A percentile compares a stretch with the other conserved stretches of the same genome.
Evolutionary conservation across 2,329 filamentous ascomycete species (phyloP).

Genomic region (Penicillium sp.): DNA sequence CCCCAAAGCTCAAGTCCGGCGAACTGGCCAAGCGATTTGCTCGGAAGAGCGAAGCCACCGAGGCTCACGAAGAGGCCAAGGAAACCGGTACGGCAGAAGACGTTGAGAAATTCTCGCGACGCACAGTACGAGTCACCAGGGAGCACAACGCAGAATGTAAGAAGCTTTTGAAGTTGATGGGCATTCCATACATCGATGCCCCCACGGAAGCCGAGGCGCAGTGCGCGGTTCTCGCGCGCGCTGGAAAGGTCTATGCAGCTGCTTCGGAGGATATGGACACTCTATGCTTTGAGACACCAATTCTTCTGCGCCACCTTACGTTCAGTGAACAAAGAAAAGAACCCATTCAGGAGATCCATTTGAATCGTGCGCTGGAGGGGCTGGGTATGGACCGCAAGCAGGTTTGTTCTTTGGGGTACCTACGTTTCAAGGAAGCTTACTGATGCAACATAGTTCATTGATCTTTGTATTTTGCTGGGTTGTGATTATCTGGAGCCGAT

Average conservation of each 20-base stretch:
- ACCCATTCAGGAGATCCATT: slow-evolving; percentile 87
- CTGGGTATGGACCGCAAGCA: slow-evolving; percentile 79
- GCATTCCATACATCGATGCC: slow-evolving; percentile 85
- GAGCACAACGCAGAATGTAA: slow-evolving; percentile 97
- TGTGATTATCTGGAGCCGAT: slow-evolving; percentile 97
- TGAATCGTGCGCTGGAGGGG: slow-evolving; percentile 78
- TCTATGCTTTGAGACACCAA: slow-evolving; percentile 84
- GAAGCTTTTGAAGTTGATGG: slow-evolving; percentile 84
- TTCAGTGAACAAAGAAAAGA: slow-evolving; percentile 97
- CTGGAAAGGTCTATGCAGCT: slow-evolving; percentile 91
- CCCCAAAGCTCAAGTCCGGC: slow-evolving; percentile 93
- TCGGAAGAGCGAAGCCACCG: slow-evolving; percentile 83
- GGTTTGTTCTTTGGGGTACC: no score
- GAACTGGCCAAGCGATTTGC: slow-evolving; percentile 94
- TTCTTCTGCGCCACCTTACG: slow-evolving; percentile 82
- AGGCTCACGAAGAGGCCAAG: slow-evolving; percentile 86
- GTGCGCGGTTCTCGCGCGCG: slow-evolving; percentile 78
- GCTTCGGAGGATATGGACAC: slow-evolving; percentile 99
- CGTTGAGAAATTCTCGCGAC: slow-evolving; percentile 91
- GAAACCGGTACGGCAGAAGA: slow-evolving; percentile 95
- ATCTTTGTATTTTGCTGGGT: slow-evolving; percentile 91
- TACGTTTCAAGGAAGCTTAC: no score
- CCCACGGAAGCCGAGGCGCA: slow-evolving; percentile 96
- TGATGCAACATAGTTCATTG: slow-evolving; percentile 73
- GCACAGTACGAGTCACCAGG: slow-evolving; percentile 83